Evolutionary conservation across 2,329 filamentous ascomycete genomes (phyloP), one percentile per base, ranked within the genome.

Genomic region (Metarhizium sp.): DNA sequence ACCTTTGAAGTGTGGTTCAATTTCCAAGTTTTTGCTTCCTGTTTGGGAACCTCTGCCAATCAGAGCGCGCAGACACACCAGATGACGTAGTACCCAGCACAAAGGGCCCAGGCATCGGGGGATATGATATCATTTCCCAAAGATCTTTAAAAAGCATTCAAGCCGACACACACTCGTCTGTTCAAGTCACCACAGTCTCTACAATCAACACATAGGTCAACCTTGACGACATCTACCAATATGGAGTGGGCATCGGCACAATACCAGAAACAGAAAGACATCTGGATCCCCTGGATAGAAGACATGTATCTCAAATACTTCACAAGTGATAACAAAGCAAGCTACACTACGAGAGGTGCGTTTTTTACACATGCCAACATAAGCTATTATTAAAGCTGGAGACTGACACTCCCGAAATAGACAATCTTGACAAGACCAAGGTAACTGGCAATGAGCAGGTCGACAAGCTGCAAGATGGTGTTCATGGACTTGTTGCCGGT

Each of bases 281-380:
- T 72, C 63, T 90, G 87, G 87, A 79, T 88, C 67, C 87, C 87
- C 1, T 90, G 87, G 86, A 73, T 89, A 55, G 86, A 90, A 69
- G 87, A 90, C 67, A 69, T 82, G 57, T 88, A 88, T 67, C 77
- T 90, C 32, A 76, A 78, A 53, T 89, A 81, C 76, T 89, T 89
- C 69, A 87, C 85, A 63, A 86, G 85, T 59, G 85, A 89, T 66
- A 90, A 90, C 77, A 89, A 90, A 71, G 80, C 85, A 5, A 85
- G 80, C 66, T 90, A 90, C 64, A 75, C 81, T 6, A 78, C 85
- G 2, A 88, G 86, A 70, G 78, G 86, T 88, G 68, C 38, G 73
- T 68, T 25, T 8, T 3, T 29, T 36, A 42, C 36, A 10, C n/a
- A 13, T 16, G 2, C 11, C 6, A 20, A 45, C 42, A 6, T 20